Conservation (phyloP, 495 filamentous ascomycete genomes). For the Neurospora sublineolata region DNA sequence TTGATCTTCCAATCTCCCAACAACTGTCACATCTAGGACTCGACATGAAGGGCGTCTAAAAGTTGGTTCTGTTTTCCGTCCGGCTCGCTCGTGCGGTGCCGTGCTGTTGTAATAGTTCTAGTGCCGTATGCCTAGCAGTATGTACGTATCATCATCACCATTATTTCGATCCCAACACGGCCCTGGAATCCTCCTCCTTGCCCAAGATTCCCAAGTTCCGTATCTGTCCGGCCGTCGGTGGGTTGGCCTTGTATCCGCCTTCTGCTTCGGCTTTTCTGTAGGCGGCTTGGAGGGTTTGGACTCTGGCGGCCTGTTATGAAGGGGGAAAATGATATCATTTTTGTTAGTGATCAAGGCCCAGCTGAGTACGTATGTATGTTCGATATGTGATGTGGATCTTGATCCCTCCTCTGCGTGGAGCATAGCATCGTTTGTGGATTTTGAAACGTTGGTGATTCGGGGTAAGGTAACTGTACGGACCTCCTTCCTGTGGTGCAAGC, state of each 20-base stretch:
- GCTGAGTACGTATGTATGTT: no score
- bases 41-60: background rate
- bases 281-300: slow-evolving; percentile 66
- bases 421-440: slow-evolving; percentile 4
- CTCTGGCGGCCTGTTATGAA: slow-evolving; percentile 57
- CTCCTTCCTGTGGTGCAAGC: slow-evolving; percentile 96
- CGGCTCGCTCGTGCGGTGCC: background rate
- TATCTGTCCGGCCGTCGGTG: slow-evolving; percentile 61
- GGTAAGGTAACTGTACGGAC: slow-evolving; percentile 32
- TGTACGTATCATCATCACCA: background rate
- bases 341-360: background rate
- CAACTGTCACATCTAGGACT: background rate
- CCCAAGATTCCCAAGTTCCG: slow-evolving; percentile 71
- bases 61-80: background rate
- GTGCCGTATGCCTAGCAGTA: background rate
- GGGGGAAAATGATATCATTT: background rate
- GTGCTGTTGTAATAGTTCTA: background rate
- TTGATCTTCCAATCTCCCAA: background rate
- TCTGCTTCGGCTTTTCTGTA: slow-evolving; percentile 73
- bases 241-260: slow-evolving; percentile 58
- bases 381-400: background rate
- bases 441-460: background rate
- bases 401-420: background rate
- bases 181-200: slow-evolving; percentile 67
- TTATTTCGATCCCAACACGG: slow-evolving; percentile 37